A percentile compares a stretch with the other conserved stretches of the same genome.
These are phyloP conservation scores for Leucocoprinus leucothites DNA, from an alignment of 768 basidiomycete genomes.

Conservation along the genomic window DNA sequence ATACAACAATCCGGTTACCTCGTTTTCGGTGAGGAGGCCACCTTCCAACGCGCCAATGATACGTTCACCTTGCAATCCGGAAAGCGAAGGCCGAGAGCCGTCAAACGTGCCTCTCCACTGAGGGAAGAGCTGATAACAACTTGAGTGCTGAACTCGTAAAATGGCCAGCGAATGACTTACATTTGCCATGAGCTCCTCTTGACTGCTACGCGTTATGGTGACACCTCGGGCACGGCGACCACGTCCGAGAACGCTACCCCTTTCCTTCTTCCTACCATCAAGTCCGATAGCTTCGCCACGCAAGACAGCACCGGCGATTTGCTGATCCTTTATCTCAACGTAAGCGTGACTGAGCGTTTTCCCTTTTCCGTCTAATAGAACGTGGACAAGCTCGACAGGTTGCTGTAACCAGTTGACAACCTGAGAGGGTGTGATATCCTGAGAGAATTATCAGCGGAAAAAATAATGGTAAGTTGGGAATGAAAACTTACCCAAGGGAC, in stretches of 20 bases:
- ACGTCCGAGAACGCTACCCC: slow-evolving; percentile 66
- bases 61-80: slow-evolving; percentile 55
- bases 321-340: slow-evolving; percentile 64
- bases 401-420: slow-evolving; percentile 69
- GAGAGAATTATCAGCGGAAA: background rate
- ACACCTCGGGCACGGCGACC: slow-evolving; percentile 81
- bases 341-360: slow-evolving; percentile 86
- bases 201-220: slow-evolving; percentile 75
- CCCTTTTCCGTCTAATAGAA: slow-evolving; percentile 76
- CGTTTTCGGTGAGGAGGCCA: slow-evolving; percentile 63
- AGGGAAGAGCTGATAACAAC: slow-evolving; percentile 62
- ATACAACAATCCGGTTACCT: slow-evolving; percentile 62
- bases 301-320: slow-evolving; percentile 63
- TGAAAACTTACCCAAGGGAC: slow-evolving; percentile 43
- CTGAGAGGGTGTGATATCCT: slow-evolving; percentile 84
- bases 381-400: slow-evolving; percentile 68
- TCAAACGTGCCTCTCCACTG: slow-evolving; percentile 77
- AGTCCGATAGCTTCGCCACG: slow-evolving; percentile 42
- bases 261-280: slow-evolving; percentile 36
- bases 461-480: background rate
- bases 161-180: slow-evolving; percentile 34
- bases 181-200: slow-evolving; percentile 80
- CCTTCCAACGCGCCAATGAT: slow-evolving; percentile 60
- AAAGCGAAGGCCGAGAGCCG: slow-evolving; percentile 63
- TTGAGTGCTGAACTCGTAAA: background rate